Base-by-base conservation (phyloP, 2,329 filamentous ascomycete genomes). In the Magnaporthiopsis incrustans region DNA sequence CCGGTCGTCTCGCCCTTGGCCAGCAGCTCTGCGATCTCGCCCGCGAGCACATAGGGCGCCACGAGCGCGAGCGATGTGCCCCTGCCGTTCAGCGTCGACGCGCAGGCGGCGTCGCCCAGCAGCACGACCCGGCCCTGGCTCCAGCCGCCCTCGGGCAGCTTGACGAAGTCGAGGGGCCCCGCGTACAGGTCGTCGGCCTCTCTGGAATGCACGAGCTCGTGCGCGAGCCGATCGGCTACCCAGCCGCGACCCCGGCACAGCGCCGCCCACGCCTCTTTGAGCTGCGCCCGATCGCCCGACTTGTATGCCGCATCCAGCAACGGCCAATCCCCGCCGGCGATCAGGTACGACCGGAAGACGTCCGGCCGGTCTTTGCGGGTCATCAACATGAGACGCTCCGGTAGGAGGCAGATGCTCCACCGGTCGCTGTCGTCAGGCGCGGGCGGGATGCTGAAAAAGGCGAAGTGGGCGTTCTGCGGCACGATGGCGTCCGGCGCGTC, bases 11-110 rank as follows among this genome's bases (percentile, higher is more conserved):
- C 57, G 6, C 57, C 57, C 57, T 58, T 58, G 4, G 57, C 57
- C 57, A 58, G 25, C 57, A 58, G 57, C 57, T 6, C n/a, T 12
- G 57, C 67, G 33, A 79, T 68, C 69, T 79, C 79, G 6, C 80
- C 79, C 0, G 79, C 80, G 35, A 83, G 71, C 4, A 82, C 67
- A 67, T 82, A 82, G 2, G 76, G 80, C 7, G 75, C 74, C 2
- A 76, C 69, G 18, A 81, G 69, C 0, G 76, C 76, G 4, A 73
- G 68, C 11, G 73, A 74, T 5, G 77, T 79, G 8, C 78, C 78
- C 63, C 73, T 72, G 0, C 80, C 79, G 1, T 77, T 78, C 18
- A 74, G 71, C 2, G 77, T 75, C 6, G 77, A 72, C 6, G 74
- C 73, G 65, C 77, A 79, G 2, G 73, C 79, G 3, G 63, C 63